Evolutionary conservation across 2,329 filamentous ascomycete genomes (phyloP).

Genomic region (Sarocladium brachiariae): DNA sequence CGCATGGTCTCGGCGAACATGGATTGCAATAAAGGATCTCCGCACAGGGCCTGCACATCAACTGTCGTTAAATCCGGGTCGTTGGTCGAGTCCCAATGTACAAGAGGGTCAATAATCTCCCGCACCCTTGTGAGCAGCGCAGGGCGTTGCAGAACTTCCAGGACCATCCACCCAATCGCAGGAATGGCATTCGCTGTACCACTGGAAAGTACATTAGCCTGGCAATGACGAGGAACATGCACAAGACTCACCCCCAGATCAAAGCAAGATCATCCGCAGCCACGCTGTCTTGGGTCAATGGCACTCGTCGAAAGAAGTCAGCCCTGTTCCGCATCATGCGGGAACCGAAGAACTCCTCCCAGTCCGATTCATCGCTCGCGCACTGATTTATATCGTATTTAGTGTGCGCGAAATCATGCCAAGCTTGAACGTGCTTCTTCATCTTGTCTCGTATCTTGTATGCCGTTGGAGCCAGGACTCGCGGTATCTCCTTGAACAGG

Average conservation of each 20-base stretch:
- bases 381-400: background rate
- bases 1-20: background rate
- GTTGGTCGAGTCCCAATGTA: too few species aligned
- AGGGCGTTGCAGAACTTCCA: background rate
- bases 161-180: background rate
- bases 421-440: background rate
- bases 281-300: background rate
- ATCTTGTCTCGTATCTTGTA: conserved; percentile 15
- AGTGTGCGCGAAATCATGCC: background rate
- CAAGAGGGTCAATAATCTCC: background rate
- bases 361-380: conserved; percentile 6
- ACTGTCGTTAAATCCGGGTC: background rate
- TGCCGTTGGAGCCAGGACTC: conserved; percentile 14
- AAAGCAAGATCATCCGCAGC: background rate
- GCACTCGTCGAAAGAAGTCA: background rate
- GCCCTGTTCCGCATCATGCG: conserved; percentile 2
- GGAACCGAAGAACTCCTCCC: conserved; percentile 20
- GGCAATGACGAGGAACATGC: background rate
- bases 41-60: background rate
- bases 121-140: background rate
- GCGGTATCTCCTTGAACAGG: conserved; percentile 15
- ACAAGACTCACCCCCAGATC: conserved; percentile 2
- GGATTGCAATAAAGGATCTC: background rate
- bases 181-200: background rate
- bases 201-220: background rate